Evolutionary conservation across 345 rosid species (phyloP).

Genomic region (Gossypium stocksii): DNA sequence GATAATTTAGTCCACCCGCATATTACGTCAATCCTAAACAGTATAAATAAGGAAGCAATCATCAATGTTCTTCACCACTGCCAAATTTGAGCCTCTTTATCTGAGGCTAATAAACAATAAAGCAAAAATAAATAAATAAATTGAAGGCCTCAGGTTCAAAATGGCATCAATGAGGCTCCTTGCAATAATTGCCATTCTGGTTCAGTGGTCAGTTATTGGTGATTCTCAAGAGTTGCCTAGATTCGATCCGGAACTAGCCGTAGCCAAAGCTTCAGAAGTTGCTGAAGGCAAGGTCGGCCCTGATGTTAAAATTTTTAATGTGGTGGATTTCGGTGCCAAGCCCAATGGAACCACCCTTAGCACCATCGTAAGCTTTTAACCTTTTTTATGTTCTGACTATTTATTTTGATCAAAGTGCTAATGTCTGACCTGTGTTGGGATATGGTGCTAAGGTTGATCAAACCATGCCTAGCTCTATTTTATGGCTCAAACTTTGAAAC

Average conservation of each 20-base stretch:
- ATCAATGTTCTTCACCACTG: not conserved
- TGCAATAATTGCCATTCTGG: not conserved
- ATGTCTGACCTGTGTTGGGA: not conserved
- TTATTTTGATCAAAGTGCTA: not conserved
- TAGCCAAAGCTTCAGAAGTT: not conserved
- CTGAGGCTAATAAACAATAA: not conserved
- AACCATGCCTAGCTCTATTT: too few species aligned
- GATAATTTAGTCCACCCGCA: not conserved
- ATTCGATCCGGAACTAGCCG: not conserved
- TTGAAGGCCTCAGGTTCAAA: slow-evolving; percentile 1
- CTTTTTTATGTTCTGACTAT: too few species aligned
- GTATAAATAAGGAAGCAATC: not conserved
- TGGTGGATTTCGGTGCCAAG: slow-evolving; percentile 12
- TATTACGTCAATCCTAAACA: not conserved
- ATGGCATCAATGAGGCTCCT: not conserved
- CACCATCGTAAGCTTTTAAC: not conserved
- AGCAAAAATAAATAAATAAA: not conserved
- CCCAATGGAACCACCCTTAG: not conserved
- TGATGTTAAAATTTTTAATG: not conserved
- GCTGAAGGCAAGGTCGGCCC: not conserved
- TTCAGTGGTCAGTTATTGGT: not conserved
- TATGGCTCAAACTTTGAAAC: too few species aligned
- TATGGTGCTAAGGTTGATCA: too few species aligned
- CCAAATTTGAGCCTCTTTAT: not conserved
- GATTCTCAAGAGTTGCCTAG: not conserved